phyloP scores from a whole-genome alignment of 176 grass and related monocot species.

The Lolium multiflorum region DNA sequence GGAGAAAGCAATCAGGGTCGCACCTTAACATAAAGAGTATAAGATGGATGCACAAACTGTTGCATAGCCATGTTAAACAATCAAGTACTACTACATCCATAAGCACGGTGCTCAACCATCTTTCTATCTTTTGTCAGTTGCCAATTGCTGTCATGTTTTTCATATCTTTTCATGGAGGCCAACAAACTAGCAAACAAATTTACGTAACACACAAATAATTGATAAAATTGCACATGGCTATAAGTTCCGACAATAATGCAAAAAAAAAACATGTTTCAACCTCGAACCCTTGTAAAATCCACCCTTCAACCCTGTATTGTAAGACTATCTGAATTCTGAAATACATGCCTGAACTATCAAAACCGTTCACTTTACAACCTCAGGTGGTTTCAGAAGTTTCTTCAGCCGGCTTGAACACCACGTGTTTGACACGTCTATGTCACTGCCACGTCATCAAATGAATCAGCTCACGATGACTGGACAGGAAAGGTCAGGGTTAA shows the following conservation, averaged over 20 bases:
- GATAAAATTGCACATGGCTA: neutral
- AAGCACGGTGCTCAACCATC: neutral
- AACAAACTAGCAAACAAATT: neutral
- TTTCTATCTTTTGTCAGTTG: neutral
- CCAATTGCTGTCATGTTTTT: too few relatives aligned
- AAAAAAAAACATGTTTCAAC: neutral
- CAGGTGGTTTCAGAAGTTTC: neutral
- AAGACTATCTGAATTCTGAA: neutral
- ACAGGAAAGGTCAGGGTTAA: neutral
- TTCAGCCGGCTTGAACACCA: neutral
- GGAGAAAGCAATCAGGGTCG: neutral
- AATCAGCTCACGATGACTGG: neutral
- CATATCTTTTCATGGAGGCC: neutral
- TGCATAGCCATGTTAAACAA: constrained; percentile 9
- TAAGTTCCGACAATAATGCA: neutral
- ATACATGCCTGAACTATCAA: neutral
- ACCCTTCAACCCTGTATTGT: neutral
- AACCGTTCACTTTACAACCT: neutral
- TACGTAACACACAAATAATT: neutral
- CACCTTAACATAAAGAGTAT: neutral
- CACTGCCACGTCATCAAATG: neutral
- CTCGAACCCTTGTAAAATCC: neutral
- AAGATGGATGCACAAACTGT: neutral
- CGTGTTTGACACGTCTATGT: neutral
- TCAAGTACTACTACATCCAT: constrained; percentile 33